phyloP scores from a whole-genome alignment of 2,329 filamentous ascomycete species.

The Pyrenochaeta sp. region DNA sequence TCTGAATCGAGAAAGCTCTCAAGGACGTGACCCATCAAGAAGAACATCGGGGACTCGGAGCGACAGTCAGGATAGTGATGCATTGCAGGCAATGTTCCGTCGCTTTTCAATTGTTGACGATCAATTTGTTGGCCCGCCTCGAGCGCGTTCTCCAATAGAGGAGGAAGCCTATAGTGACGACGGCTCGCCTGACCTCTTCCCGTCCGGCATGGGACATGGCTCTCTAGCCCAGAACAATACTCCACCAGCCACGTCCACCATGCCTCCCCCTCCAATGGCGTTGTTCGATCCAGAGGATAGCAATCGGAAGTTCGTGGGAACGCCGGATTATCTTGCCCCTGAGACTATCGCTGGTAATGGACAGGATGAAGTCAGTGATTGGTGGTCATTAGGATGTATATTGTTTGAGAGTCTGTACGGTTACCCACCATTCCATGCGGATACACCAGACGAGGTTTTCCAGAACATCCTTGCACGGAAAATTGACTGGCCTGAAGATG shows the following conservation, averaged over 20 bases:
- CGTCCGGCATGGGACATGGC: constrained; percentile 65
- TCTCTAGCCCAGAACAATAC: constrained; percentile 62
- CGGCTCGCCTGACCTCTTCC: constrained; percentile 78
- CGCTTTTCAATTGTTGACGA: constrained; percentile 66
- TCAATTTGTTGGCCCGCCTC: constrained; percentile 48
- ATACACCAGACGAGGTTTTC: constrained; percentile 90
- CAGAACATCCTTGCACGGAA: constrained; percentile 91
- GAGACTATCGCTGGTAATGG: constrained; percentile 95
- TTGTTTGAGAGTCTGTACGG: constrained; percentile 96
- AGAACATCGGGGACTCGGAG: constrained; percentile 84
- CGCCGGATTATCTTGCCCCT: constrained; percentile 94
- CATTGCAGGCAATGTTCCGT: constrained; percentile 80
- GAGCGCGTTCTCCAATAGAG: constrained; percentile 69
- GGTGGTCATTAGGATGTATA: constrained; percentile 99
- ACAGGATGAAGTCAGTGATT: constrained; percentile 98
- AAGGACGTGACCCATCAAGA: constrained; percentile 67
- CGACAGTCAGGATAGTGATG: constrained; percentile 91
- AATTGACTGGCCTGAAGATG: constrained; percentile 92
- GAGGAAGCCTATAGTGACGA: constrained; percentile 76
- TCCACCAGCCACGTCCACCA: constrained; percentile 72
- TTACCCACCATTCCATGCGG: constrained; percentile 90
- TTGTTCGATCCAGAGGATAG: constrained; percentile 95
- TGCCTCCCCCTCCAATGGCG: constrained; percentile 90
- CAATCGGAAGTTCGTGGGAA: constrained; percentile 92
- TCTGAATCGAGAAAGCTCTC: constrained; percentile 66